These are phyloP conservation scores for Suillus placidus DNA, from an alignment of 768 basidiomycete genomes.

Conservation along the genomic window DNA sequence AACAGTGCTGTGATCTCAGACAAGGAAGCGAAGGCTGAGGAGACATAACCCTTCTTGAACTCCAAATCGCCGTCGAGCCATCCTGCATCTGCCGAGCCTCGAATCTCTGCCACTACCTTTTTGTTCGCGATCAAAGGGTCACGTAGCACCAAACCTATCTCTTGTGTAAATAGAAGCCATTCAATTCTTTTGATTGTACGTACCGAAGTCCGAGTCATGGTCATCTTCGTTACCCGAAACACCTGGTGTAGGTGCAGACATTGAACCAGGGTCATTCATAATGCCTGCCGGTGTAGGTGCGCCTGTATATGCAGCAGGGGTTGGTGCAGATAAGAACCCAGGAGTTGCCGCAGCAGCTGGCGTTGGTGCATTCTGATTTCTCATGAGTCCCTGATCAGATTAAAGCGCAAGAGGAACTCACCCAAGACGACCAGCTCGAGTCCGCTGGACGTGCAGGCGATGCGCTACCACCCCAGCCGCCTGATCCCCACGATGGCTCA, in stretches of 20 bases:
- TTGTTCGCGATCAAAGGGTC: conserved; percentile 32
- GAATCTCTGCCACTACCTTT: conserved; percentile 33
- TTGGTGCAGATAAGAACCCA: conserved; percentile 32
- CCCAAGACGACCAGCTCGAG: conserved; percentile 33
- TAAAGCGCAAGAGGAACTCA: conserved; percentile 38
- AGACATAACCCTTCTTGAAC: conserved; percentile 32
- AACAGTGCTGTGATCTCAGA: conserved; percentile 33
- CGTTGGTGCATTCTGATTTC: conserved; percentile 40
- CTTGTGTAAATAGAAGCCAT: conserved; percentile 32
- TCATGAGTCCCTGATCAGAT: conserved; percentile 28
- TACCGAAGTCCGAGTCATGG: conserved; percentile 16
- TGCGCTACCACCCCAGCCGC: conserved; percentile 29
- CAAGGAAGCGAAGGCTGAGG: conserved; percentile 26
- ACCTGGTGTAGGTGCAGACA: conserved; percentile 36
- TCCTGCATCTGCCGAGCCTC: conserved; percentile 21
- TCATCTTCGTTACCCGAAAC: conserved; percentile 32
- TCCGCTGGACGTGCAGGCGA: conserved; percentile 37
- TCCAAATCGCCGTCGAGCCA: conserved; percentile 35
- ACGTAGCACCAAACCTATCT: conserved; percentile 25
- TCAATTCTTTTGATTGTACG: neutral
- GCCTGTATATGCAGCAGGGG: conserved; percentile 33
- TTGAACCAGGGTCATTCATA: conserved; percentile 13
- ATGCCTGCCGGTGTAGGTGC: conserved; percentile 33
- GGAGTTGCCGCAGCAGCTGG: conserved; percentile 45
- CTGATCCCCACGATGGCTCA: conserved; percentile 36